These are phyloP conservation scores for Durio zibethinus DNA, from an alignment of 345 rosid genomes.

Conservation along the genomic window DNA sequence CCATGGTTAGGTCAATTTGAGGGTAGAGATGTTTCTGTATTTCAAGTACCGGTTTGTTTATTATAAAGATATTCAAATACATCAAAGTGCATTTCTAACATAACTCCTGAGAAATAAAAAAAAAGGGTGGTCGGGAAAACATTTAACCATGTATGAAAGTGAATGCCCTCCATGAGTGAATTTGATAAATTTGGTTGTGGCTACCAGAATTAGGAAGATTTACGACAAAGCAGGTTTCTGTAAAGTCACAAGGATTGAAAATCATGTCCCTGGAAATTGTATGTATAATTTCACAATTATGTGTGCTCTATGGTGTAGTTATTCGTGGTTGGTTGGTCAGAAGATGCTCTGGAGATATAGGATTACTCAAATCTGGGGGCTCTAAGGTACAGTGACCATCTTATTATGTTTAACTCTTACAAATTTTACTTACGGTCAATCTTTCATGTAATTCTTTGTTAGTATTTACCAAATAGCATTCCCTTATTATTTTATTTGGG, in stretches of 20 bases:
- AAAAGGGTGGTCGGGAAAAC: not conserved
- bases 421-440: not conserved
- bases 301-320: slow-evolving; percentile 36
- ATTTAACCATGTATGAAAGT: not conserved
- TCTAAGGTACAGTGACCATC: slow-evolving; percentile 44
- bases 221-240: not conserved
- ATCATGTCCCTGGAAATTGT: not conserved
- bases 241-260: not conserved
- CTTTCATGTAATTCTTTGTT: not conserved
- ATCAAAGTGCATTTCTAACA: not conserved
- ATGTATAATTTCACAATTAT: not conserved
- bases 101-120: not conserved
- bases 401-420: not conserved
- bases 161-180: not conserved
- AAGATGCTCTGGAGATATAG: slow-evolving; percentile 79
- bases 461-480: not conserved
- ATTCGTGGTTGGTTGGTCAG: slow-evolving; percentile 97
- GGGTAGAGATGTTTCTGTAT: not conserved
- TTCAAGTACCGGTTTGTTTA: not conserved
- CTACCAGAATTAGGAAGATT: not conserved
- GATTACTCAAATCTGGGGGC: slow-evolving; percentile 50
- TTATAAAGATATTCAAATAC: not conserved
- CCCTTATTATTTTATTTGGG: not conserved
- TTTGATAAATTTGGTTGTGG: not conserved
- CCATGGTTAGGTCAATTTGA: slow-evolving; percentile 4